Base-by-base conservation (phyloP, 192 early-diverging fungal genomes). In the Rhizoclosmatium globosum region DNA sequence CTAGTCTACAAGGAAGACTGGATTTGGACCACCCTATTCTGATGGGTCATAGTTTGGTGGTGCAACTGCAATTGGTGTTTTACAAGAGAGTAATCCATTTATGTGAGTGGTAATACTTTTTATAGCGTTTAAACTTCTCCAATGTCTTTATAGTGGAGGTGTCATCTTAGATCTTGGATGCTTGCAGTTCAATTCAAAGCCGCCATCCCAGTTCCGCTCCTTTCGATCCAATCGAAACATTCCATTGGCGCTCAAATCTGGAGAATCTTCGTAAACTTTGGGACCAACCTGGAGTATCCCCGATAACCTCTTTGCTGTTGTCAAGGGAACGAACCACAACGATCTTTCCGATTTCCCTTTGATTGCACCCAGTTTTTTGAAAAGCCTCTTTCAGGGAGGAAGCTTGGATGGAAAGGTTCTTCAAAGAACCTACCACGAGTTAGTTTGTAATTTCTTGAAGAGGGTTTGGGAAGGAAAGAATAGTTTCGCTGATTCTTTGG, bases 161-260 rank as follows among this genome's bases (percentile, higher is more conserved):
- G 47, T 79, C 42, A 61, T 71, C 13, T 61, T 79, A 9, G 77
- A 79, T 42, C 77, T 11, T 79, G 77, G 77, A 71, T 79, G 68
- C n/a, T 58, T 41, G 68, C 77, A n/a, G 21, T 71, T 31, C 19
- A 31, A 13, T 23, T 9, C 47, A 19, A 13, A 21, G 6, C 9
- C 17, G 43, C 68, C 19, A 3, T 71, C 7, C n/a, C 21, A 50
- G 43, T 23, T 13, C 77, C 77, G 7, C 21, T 79, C 23, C 48
- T 79, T n/a, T 42, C 53, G 3, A 71, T 79, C 53, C 68, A 79
- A 64, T 44, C 77, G 62, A 71, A 56, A 71, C 31, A 9, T 79
- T 79, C 68, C 77, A 79, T 61, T 79, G 77, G 77, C 48, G 68
- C 13, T 41, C 71, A 44, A 79, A 79, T 57, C 19, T 79, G 21